Evolutionary conservation across 441 rosid species (phyloP).

Genomic region (Rhodomyrtus psidioides): DNA sequence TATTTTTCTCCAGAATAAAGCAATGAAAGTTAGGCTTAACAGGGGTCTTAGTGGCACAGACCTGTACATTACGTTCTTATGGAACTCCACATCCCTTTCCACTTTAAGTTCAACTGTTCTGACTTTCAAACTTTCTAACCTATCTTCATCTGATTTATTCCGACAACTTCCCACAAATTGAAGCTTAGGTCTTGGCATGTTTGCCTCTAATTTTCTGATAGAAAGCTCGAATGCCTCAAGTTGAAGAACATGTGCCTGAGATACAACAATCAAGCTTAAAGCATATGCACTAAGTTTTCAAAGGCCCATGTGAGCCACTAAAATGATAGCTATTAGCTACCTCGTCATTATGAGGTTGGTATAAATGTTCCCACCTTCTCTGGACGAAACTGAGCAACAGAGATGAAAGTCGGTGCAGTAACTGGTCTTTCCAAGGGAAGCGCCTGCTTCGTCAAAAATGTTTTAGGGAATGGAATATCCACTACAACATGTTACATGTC

Average conservation of each 20-base stretch:
- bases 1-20: not conserved
- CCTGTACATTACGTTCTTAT: slow-evolving; percentile 75
- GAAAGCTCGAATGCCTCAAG: slow-evolving; percentile 78
- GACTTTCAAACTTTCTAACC: slow-evolving; percentile 62
- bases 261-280: slow-evolving; percentile 10
- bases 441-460: slow-evolving; percentile 24
- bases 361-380: slow-evolving; percentile 79
- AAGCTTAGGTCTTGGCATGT: slow-evolving; percentile 60
- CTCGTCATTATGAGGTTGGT: slow-evolving; percentile 26
- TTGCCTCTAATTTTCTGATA: slow-evolving; percentile 35
- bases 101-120: slow-evolving; percentile 63
- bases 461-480: not conserved
- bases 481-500: not conserved
- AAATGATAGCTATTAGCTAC: slow-evolving; percentile 22
- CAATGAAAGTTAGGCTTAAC: not conserved
- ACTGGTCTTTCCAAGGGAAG: slow-evolving; percentile 69
- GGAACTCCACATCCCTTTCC: slow-evolving; percentile 57
- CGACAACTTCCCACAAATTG: slow-evolving; percentile 96
- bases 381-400: slow-evolving; percentile 95
- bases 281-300: not conserved
- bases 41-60: slow-evolving; percentile 5
- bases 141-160: slow-evolving; percentile 70
- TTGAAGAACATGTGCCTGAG: slow-evolving; percentile 86
- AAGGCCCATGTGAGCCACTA: slow-evolving; percentile 18
- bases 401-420: slow-evolving; percentile 53